Evolutionary conservation across 108 stramenopile genomes (phyloP).

Genomic region (Aureococcus anophagefferens): DNA sequence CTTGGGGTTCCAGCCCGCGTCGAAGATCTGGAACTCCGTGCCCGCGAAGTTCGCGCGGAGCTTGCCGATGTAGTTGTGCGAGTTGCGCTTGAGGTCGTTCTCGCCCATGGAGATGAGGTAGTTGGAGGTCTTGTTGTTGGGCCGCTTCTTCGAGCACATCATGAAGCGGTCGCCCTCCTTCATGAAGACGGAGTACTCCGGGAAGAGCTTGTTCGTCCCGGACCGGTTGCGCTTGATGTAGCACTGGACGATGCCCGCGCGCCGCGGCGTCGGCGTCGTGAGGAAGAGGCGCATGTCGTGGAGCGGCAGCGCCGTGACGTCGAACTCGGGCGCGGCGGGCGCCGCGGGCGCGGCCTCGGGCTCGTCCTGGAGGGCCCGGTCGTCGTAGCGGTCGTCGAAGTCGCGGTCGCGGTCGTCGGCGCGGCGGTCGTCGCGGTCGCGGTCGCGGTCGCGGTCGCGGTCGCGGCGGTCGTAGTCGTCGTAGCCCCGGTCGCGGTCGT

Average conservation of each 20-base stretch:
- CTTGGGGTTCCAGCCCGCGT: constrained; percentile 66
- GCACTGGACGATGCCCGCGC: constrained; percentile 64
- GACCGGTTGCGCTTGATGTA: constrained; percentile 63
- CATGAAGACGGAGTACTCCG: constrained; percentile 65
- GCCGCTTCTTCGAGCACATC: constrained; percentile 69
- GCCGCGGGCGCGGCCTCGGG: not conserved
- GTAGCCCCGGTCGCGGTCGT: not conserved
- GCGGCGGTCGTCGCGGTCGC: no score
- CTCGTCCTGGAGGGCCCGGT: no score
- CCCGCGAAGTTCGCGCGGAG: constrained; percentile 73
- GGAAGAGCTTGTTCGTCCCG: constrained; percentile 60
- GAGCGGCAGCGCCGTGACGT: constrained; percentile 17
- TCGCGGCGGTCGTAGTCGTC: constrained; percentile 3
- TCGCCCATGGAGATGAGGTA: constrained; percentile 65
- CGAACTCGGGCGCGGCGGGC: not conserved
- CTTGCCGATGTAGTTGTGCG: constrained; percentile 67
- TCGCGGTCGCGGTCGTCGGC: not conserved
- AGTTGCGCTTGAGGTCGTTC: constrained; percentile 56
- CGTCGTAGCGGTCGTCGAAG: constrained; percentile 3
- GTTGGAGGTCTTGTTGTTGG: constrained; percentile 71
- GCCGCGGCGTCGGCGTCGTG: constrained; percentile 52
- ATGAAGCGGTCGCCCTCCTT: constrained; percentile 68
- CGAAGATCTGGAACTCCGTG: constrained; percentile 75
- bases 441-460: no score
- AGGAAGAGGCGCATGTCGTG: constrained; percentile 52